Percentiles rank a stretch among this genome's conserved stretches.
Conservation (phyloP, 495 filamentous ascomycete species). For the Penicillium nucicola region DNA sequence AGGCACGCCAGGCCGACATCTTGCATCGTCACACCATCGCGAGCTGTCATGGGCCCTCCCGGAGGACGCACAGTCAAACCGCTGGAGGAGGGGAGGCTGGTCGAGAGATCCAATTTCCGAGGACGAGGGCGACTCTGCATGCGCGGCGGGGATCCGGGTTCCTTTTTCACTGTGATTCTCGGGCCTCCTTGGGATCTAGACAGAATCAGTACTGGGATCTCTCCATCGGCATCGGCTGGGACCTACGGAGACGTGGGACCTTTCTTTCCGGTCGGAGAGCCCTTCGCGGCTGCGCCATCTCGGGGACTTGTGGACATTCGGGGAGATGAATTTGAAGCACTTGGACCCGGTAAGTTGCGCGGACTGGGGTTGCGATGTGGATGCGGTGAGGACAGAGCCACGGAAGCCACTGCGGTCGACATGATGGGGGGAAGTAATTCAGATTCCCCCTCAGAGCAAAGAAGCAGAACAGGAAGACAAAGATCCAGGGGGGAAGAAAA, state of each 20-base stretch:
- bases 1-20: slow-evolving; percentile 92
- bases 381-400: slow-evolving; percentile 45
- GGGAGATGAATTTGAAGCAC: slow-evolving; percentile 37
- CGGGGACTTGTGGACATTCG: slow-evolving; percentile 32
- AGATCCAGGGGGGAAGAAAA: slow-evolving; percentile 11
- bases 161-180: slow-evolving; percentile 94
- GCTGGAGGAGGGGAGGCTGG: slow-evolving; percentile 59
- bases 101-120: slow-evolving; percentile 83
- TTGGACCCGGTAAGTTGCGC: slow-evolving; percentile 44
- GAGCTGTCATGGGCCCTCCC: slow-evolving; percentile 74
- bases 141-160: slow-evolving; percentile 80
- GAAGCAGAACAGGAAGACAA: slow-evolving; percentile 8
- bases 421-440: slow-evolving; percentile 20
- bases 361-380: slow-evolving; percentile 47
- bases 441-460: neutral
- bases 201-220: neutral
- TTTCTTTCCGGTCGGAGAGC: slow-evolving; percentile 49
- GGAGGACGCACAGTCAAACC: slow-evolving; percentile 59
- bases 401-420: slow-evolving; percentile 54
- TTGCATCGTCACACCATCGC: slow-evolving; percentile 79
- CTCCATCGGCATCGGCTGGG: neutral
- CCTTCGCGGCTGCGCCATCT: slow-evolving; percentile 40
- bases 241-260: slow-evolving; percentile 56
- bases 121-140: slow-evolving; percentile 78
- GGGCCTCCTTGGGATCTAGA: slow-evolving; percentile 47